Conservation (phyloP, 805 yeast genomes). For the Metschnikowia amazonensis region DNA sequence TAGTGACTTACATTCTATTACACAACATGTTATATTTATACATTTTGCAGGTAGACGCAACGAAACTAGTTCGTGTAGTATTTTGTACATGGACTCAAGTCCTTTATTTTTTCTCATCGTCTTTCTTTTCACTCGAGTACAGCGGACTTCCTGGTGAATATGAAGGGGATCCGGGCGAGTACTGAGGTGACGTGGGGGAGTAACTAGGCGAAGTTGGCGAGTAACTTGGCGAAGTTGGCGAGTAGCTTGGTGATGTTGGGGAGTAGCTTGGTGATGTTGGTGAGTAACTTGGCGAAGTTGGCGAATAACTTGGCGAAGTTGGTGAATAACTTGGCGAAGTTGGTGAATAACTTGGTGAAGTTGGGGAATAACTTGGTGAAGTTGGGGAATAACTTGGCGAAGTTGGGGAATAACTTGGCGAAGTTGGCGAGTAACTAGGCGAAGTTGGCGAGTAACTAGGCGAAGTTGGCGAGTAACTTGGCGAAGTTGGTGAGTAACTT, state of each 20-base stretch:
- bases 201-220: slow-evolving; percentile 25
- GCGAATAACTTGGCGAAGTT: slow-evolving; percentile 27
- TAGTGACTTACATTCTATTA: no score
- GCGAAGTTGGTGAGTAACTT: slow-evolving; percentile 73
- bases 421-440: slow-evolving; percentile 55
- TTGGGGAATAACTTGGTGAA: slow-evolving; percentile 19
- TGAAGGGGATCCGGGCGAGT: slow-evolving; percentile 38
- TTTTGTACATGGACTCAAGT: slow-evolving; percentile 7
- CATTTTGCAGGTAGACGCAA: slow-evolving; percentile 1
- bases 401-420: slow-evolving; percentile 24
- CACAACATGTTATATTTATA: neutral
- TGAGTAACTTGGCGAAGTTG: slow-evolving; percentile 26
- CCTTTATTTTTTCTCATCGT: slow-evolving; percentile 15
- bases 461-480: slow-evolving; percentile 62
- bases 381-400: slow-evolving; percentile 25
- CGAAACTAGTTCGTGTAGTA: slow-evolving; percentile 7
- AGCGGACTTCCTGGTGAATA: slow-evolving; percentile 57
- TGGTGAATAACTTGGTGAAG: slow-evolving; percentile 25
- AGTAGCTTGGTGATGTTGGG: slow-evolving; percentile 26
- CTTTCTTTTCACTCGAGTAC: slow-evolving; percentile 24
- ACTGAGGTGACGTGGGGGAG: slow-evolving; percentile 19
- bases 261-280: slow-evolving; percentile 28
- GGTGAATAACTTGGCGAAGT: slow-evolving; percentile 27
- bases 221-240: slow-evolving; percentile 25
- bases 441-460: slow-evolving; percentile 69